These are phyloP conservation scores for Phaeomoniella chlamydospora DNA, from an alignment of 2,329 filamentous ascomycete genomes.

Conservation along the genomic window DNA sequence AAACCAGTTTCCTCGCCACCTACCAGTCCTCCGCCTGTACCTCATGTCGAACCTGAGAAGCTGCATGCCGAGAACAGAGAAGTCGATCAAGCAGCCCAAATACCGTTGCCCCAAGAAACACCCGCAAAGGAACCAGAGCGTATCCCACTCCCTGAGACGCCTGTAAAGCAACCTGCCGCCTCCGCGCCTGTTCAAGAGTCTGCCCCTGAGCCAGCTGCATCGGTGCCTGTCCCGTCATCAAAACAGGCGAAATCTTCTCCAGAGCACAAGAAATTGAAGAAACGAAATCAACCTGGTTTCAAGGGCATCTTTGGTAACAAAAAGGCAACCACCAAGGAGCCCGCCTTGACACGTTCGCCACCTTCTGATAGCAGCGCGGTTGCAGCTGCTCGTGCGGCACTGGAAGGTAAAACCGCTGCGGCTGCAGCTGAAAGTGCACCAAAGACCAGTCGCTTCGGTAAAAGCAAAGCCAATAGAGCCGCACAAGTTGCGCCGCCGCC, in stretches of 20 bases:
- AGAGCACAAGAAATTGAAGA: slow-evolving; percentile 17
- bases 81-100: slow-evolving; percentile 17
- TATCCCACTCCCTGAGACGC: neutral
- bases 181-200: neutral
- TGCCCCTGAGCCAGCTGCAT: slow-evolving; percentile 1
- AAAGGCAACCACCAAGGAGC: slow-evolving; percentile 21
- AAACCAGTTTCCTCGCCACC: slow-evolving; percentile 1
- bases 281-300: slow-evolving; percentile 24
- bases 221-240: slow-evolving; percentile 4
- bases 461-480: slow-evolving; percentile 3
- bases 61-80: slow-evolving; percentile 6
- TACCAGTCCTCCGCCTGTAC: slow-evolving; percentile 13
- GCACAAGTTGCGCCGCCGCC: slow-evolving; percentile 3
- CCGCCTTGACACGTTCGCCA: slow-evolving; percentile 17
- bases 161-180: neutral
- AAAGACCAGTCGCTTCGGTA: slow-evolving; percentile 13
- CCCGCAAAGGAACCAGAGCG: slow-evolving; percentile 4
- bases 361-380: slow-evolving; percentile 17
- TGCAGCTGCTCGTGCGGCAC: slow-evolving; percentile 26
- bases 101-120: slow-evolving; percentile 15
- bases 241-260: slow-evolving; percentile 10
- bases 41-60: slow-evolving; percentile 10
- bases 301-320: slow-evolving; percentile 26
- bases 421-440: slow-evolving; percentile 13
- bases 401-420: slow-evolving; percentile 21